Evolutionary conservation across 345 rosid genomes (phyloP), one percentile per base, ranked within the genome.

Genomic region (Citrus cavaleriei): DNA sequence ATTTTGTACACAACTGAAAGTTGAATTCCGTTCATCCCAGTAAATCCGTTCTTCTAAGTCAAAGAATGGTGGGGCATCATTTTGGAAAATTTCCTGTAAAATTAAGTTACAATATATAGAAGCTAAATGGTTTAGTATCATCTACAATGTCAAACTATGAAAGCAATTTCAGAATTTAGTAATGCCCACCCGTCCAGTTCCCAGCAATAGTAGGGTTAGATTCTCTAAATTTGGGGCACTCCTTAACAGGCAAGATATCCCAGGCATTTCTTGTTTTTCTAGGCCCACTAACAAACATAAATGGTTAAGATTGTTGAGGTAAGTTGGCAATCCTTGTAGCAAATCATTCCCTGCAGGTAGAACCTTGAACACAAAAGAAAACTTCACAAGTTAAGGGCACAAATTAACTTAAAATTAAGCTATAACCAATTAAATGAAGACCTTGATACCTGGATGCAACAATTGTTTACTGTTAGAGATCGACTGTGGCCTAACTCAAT

Each of bases 391-490:
- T 42, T 63, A 27, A 58, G 61, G 40, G 38, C 42, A 68, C 34
- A 25, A n/a, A 9, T 63, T 55, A 73, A 27, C 69, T 57, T 46
- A 30, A 30, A 81, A 64, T 35, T 76, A 7, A n/a, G 49, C 49
- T 16, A 76, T 46, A 68, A 68, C 14, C 16, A 27, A 35, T 22
- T 58, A 66, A 42, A 55, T 73, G 73, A 81, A 54, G 67, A 37
- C 27, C 40, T 37, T 10, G 18, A 25, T 77, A 77, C 80, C 74
- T 72, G 80, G 40, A 81, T 81, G 74, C 76, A 51, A 61, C 74
- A 72, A n/a, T 51, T 66, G 60, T 68, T 65, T 77, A 81, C 28
- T 5, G 78, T 77, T 51, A 81, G 58, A 68, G 76, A 38, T 68
- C 3, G 70, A 28, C 74, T 66, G 51, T 68, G 68, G 28, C 3